Base-by-base conservation (phyloP, 495 filamentous ascomycete genomes). In the Tuber indicum region DNA sequence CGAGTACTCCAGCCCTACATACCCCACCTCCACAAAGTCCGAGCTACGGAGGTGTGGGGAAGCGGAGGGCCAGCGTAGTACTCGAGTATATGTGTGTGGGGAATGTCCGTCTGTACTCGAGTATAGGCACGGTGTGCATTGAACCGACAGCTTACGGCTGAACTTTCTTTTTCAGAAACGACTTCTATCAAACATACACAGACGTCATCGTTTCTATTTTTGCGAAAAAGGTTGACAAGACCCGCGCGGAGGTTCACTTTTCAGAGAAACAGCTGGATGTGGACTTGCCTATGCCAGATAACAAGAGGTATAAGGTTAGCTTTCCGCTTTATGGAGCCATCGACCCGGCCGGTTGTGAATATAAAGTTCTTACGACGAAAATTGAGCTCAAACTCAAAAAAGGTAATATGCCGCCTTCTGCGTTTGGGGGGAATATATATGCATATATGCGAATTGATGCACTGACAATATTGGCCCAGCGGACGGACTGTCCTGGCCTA, bases 211-310 rank as follows among this genome's bases (percentile, higher is more conserved):
- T 93, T 12, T 96, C 93, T 26, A 90, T 98, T 75, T 99, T 96
- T 86, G 88, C 98, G 47, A 99, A 98, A 88, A 99, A 97, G 86
- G 97, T 99, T 81, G 90, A 97, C 83, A 96, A 94, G 85, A 88
- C 89, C 26, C 88, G 85, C 9, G 92, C 94, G 52, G 90, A 86
- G 76, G 89, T 98, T 16, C 85, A 88, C 21, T 94, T 98, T 83
- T 80, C 86, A 52, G 76, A 87, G 32, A 69, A 84, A 52, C 84
- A 87, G 5, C 84, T 98, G 71, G 85, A 86, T 14, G 87, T 99
- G 23, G 93, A 98, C 82, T 88, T 98, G 32, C 90, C 89, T 21
- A 99, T 97, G 47, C 88, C 89, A 36, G 95, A 96, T 82, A 88
- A 89, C 74, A 99, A 97, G 87, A 89, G 92, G 70, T 98, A 93